Base-by-base conservation (phyloP, 2,329 filamentous ascomycete genomes). In the Emergomyces pasteurianus region DNA sequence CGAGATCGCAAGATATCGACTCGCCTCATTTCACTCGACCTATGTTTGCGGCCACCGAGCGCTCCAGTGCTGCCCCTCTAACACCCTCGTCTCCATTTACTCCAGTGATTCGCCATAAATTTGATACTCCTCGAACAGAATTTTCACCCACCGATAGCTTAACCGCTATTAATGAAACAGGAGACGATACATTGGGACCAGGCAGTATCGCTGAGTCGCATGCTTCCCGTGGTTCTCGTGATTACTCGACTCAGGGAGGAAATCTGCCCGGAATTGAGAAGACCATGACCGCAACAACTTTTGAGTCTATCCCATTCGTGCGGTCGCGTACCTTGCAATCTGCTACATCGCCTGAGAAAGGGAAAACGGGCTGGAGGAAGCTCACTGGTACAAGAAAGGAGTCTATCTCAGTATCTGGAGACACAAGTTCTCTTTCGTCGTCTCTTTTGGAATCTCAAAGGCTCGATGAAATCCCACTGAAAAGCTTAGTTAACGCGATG, bases 341-440 rank as follows among this genome's bases (percentile, higher is more conserved):
- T n/a, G 5, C 58, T 26, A 14, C 9, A 12, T 36, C 34, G n/a
- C 21, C 57, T 10, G 58, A 59, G 18, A 59, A 43, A 34, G 34
- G 34, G n/a, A 60, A 62, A 50, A 26, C 14, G 1, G 31, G 61
- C 42, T 60, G 47, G 42, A 47, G 28, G 16, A 42, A 42, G 18
- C 12, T 31, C 18, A 42, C 47, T 43, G 23, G 28, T 9, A 31
- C 49, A 26, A 40, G n/a, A 38, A 60, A 57, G 54, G 55, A 62
- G 12, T 40, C 67, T 1, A 18, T 52, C 28, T 31, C 47, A 28
- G 43, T 9, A 7, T 70, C 72, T 0, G 68, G 65, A 7, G 74
- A 77, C 56, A 70, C 73, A 1, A 75, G 70, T 60, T 76, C 74
- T 0, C 53, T 74, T 6, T 75, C 74, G 1, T 76, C 74, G 12